A percentile compares a stretch with the other conserved stretches of the same genome.
phyloP scores from a whole-genome alignment of 768 basidiomycete genomes.

The Postia placenta region DNA sequence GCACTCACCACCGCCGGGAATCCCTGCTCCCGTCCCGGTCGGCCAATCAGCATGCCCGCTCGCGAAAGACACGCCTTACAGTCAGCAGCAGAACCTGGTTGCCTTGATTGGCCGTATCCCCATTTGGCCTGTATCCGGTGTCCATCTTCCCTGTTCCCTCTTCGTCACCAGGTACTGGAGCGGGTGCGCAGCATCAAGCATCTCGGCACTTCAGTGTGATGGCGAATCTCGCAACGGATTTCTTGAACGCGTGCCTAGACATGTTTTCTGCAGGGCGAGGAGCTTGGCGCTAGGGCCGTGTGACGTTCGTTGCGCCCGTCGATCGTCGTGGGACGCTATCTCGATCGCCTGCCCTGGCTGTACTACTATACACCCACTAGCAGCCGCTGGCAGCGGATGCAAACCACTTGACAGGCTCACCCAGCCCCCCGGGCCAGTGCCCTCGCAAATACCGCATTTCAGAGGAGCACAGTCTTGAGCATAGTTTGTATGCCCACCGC shows the following conservation, averaged over 20 bases:
- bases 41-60: background rate
- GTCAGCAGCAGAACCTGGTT: background rate
- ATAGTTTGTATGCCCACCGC: too few species aligned
- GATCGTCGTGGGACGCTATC: constrained; percentile 1
- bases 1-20: background rate
- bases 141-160: too few species aligned
- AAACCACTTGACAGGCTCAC: too few species aligned
- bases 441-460: too few species aligned
- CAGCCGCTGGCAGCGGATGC: too few species aligned
- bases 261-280: background rate
- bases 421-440: too few species aligned
- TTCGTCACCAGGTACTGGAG: background rate
- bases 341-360: too few species aligned
- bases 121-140: too few species aligned
- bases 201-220: background rate
- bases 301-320: background rate
- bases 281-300: background rate
- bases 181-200: background rate
- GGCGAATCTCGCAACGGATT: background rate
- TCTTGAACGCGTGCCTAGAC: background rate
- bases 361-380: too few species aligned
- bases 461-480: too few species aligned
- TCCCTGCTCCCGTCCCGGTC: background rate
- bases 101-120: background rate
- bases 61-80: background rate